These are phyloP conservation scores for Stagonosporopsis tanaceti DNA, from an alignment of 2,329 filamentous ascomycete species.

Conservation along the genomic window DNA sequence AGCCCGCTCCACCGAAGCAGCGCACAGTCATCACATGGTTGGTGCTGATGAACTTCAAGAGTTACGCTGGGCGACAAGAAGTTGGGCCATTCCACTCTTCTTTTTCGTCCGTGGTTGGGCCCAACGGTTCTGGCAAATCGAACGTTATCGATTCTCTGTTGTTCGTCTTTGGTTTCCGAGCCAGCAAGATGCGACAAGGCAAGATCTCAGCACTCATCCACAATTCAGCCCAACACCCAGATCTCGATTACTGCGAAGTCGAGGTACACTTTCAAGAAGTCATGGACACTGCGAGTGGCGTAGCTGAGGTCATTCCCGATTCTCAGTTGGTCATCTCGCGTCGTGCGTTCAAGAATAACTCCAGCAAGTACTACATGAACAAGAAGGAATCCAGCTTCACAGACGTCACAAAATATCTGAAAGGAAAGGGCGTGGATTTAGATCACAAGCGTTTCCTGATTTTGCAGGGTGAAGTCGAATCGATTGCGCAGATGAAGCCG, in stretches of 20 bases:
- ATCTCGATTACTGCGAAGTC: constrained; percentile 91
- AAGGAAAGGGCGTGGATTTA: constrained; percentile 88
- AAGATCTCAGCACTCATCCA: constrained; percentile 98
- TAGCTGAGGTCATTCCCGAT: constrained; percentile 78
- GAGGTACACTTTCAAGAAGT: constrained; percentile 97
- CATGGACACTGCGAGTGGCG: constrained; percentile 81
- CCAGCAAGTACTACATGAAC: constrained; percentile 98
- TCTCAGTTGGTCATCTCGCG: constrained; percentile 89
- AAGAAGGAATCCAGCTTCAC: constrained; percentile 90
- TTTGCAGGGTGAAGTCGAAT: constrained; percentile 96
- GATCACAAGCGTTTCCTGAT: constrained; percentile 99
- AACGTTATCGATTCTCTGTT: constrained; percentile 98
- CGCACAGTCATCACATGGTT: constrained; percentile 93
- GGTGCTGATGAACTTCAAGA: constrained; percentile 97
- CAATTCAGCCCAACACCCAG: constrained; percentile 86
- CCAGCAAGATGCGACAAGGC: constrained; percentile 98
- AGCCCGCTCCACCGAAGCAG: constrained; percentile 79
- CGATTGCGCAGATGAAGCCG: constrained; percentile 98
- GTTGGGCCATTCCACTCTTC: constrained; percentile 97
- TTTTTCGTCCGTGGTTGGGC: constrained; percentile 96
- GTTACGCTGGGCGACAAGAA: constrained; percentile 93
- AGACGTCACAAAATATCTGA: constrained; percentile 83
- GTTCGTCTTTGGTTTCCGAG: constrained; percentile 98
- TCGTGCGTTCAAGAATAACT: constrained; percentile 96
- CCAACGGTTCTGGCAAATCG: constrained; percentile 97